phyloP scores from a whole-genome alignment of 345 rosid species.

The Eucalyptus albens region DNA sequence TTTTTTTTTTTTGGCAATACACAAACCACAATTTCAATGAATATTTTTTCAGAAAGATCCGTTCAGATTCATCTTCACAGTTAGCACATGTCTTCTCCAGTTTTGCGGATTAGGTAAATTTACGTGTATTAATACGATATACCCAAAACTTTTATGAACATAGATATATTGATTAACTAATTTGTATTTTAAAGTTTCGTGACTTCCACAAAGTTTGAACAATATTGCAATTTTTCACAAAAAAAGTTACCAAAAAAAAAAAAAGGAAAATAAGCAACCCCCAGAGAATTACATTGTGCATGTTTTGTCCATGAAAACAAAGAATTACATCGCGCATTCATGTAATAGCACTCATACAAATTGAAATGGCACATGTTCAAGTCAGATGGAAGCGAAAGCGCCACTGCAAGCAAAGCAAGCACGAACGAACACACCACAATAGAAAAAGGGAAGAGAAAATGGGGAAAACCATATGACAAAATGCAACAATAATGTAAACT shows the following conservation, averaged over 20 bases:
- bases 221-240: neutral
- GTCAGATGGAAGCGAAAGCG: neutral
- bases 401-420: neutral
- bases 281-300: neutral
- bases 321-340: neutral
- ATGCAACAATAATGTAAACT: neutral
- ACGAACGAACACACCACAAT: neutral
- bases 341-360: neutral
- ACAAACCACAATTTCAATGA: neutral
- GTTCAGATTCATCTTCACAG: neutral
- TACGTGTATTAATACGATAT: neutral
- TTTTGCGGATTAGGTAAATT: neutral
- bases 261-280: neutral
- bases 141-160: neutral
- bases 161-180: neutral
- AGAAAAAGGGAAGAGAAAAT: neutral
- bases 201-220: neutral
- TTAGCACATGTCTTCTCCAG: neutral
- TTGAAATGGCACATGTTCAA: neutral
- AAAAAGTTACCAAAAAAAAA: neutral
- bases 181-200: neutral
- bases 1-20: neutral
- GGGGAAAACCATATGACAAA: neutral
- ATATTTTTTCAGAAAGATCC: neutral
- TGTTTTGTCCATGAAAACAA: neutral